Evolutionary conservation across 2,329 filamentous ascomycete species (phyloP), one percentile per base, ranked within the genome.

Genomic region (Cryphonectria radicalis): DNA sequence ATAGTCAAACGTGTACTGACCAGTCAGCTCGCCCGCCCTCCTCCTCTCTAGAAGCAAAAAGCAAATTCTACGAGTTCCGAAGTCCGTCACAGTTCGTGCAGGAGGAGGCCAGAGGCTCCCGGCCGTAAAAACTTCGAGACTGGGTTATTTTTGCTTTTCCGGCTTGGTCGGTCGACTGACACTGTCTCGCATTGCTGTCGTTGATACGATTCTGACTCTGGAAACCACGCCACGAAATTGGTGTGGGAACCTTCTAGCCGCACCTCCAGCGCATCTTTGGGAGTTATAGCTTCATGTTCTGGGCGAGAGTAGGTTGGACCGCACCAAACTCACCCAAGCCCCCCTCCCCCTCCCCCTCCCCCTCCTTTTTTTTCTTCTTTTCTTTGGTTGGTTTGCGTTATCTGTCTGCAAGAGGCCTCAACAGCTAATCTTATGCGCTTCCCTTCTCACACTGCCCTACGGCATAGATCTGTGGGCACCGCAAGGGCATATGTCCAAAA

Each of bases 1-100:
- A 57, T 28, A 57, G n/a, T 57, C n/a, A 28, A 22, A n/a, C n/a
- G 46, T 57, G 46, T 57, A 57, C n/a, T 57, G n/a, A 57, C 53
- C 25, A 5, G 3, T 14, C n/a, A 57, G n/a, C 53, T 50, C 22
- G 22, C 50, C 25, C 25, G n/a, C 53, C 14, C 25, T 19, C n/a
- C 13, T 28, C 13, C 14, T 19, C 13, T 32, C 14, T 4, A 59
- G 25, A 35, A 32, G 7, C 14, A 32, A 7, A 57, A 28, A 57
- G 55, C 55, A 28, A 25, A 3, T 13, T 55, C 14, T 17, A 11
- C 53, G 25, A 28, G 25, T 35, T 28, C 28, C 25, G 13, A 4
- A 59, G 55, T 8, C 55, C 5, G 17, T 59, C 28, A 14, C 25
- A 11, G 13, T 32, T 59, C 53, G 25, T 32, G 28, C 14, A 59